phyloP scores from a whole-genome alignment of 2,329 filamentous ascomycete species.

The Penicillium sclerotiorum region DNA sequence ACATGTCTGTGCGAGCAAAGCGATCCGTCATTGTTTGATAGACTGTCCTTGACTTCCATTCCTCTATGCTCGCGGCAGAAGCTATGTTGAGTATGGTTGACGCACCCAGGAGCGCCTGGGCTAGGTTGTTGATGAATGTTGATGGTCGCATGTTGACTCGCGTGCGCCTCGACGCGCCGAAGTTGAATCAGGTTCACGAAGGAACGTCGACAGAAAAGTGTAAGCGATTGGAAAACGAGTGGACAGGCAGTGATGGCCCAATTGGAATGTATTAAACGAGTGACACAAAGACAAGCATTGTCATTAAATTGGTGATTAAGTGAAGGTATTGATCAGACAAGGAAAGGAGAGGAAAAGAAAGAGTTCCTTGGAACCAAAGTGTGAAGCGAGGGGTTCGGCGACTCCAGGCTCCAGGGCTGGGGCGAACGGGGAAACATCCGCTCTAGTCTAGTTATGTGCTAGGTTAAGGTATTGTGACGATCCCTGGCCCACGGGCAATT shows the following conservation, averaged over 20 bases:
- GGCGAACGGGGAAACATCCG: not conserved
- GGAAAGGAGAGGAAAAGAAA: not conserved
- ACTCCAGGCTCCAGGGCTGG: too few species aligned
- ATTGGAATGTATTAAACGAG: not conserved
- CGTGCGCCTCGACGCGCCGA: not conserved
- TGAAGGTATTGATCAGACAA: not conserved
- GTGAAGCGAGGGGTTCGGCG: not conserved
- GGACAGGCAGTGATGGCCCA: not conserved
- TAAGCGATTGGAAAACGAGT: not conserved
- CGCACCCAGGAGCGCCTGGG: conserved; percentile 2
- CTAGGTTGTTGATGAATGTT: not conserved
- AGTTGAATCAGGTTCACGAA: not conserved
- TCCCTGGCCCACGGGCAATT: too few species aligned
- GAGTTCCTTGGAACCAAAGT: not conserved
- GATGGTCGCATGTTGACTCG: not conserved
- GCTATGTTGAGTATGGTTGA: conserved; percentile 11
- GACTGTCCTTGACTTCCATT: conserved; percentile 48
- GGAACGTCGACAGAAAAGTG: not conserved
- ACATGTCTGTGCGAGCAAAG: conserved; percentile 47
- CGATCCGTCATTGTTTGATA: conserved; percentile 53
- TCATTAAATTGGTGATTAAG: not conserved
- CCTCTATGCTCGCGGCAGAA: conserved; percentile 28
- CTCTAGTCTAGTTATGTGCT: not conserved
- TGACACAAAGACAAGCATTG: not conserved
- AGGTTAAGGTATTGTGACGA: not conserved